These are phyloP conservation scores for Monosporascus sp. DNA, from an alignment of 2,329 filamentous ascomycete genomes.

Conservation along the genomic window DNA sequence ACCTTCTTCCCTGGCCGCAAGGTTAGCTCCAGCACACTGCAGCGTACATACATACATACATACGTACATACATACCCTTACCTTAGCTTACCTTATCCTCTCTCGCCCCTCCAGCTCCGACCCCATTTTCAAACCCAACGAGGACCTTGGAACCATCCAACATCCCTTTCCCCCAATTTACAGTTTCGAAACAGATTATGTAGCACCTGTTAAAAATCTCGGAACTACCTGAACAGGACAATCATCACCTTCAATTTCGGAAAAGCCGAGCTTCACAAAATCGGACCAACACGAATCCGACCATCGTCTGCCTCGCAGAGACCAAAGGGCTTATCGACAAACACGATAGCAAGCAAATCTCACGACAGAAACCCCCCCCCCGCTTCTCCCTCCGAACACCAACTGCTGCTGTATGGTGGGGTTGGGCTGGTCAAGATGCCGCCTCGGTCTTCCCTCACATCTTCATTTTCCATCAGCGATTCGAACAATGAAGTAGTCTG, in stretches of 20 bases:
- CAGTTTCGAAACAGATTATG: slow-evolving; percentile 38
- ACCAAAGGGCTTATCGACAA: background rate
- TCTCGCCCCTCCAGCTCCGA: background rate
- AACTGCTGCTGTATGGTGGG: slow-evolving; percentile 46
- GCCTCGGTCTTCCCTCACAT: slow-evolving; percentile 78
- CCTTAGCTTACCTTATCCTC: background rate
- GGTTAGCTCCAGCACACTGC: no score
- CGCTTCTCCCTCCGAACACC: slow-evolving; percentile 31
- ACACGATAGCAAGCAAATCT: slow-evolving; percentile 11
- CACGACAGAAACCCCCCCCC: slow-evolving; percentile 20
- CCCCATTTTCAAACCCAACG: background rate
- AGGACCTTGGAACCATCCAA: slow-evolving; percentile 3
- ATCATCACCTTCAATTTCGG: slow-evolving; percentile 8
- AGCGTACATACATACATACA: no score
- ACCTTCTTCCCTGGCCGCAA: no score
- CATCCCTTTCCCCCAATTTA: slow-evolving; percentile 11
- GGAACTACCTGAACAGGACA: slow-evolving; percentile 28
- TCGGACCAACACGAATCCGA: slow-evolving; percentile 10
- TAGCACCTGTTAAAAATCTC: slow-evolving; percentile 36
- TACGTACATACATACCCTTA: no score
- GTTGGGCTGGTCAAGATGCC: slow-evolving; percentile 63
- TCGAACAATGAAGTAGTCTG: slow-evolving; percentile 95
- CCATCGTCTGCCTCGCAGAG: background rate
- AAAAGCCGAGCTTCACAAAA: slow-evolving; percentile 15
- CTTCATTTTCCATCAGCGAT: slow-evolving; percentile 88